A percentile compares a stretch with the other conserved stretches of the same genome.
These are phyloP conservation scores for Pichia inconspicua DNA, from an alignment of 1,139 yeast species.

Conservation along the genomic window DNA sequence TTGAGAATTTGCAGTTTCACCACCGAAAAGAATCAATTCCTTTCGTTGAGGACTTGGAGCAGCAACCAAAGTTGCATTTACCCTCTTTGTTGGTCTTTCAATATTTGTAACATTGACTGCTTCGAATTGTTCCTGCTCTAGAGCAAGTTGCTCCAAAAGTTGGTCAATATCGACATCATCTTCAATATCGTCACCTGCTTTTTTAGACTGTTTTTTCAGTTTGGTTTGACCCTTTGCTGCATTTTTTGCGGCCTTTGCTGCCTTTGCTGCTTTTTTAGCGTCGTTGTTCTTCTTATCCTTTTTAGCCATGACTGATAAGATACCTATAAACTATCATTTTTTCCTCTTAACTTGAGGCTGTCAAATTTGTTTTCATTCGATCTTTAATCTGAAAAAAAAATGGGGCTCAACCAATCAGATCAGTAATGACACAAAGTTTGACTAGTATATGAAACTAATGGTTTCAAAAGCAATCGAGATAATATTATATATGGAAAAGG, in stretches of 20 bases:
- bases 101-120: constrained; percentile 57
- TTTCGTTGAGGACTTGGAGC: constrained; percentile 69
- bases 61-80: constrained; percentile 69
- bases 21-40: constrained; percentile 83
- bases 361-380: no score
- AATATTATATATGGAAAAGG: not conserved
- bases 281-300: constrained; percentile 81
- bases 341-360: no score
- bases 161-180: constrained; percentile 87
- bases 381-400: not conserved
- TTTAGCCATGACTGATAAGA: constrained; percentile 55
- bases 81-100: constrained; percentile 56
- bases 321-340: not conserved
- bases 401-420: not conserved
- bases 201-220: constrained; percentile 67
- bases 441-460: no score
- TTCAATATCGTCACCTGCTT: constrained; percentile 61
- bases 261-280: constrained; percentile 83
- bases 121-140: constrained; percentile 71
- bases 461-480: no score
- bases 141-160: constrained; percentile 67
- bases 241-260: constrained; percentile 75
- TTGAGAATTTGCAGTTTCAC: constrained; percentile 56
- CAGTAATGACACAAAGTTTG: no score
- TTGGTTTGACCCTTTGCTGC: constrained; percentile 65